phyloP scores from a whole-genome alignment of 2,329 filamentous ascomycete species.

The Aureobasidium vineae region DNA sequence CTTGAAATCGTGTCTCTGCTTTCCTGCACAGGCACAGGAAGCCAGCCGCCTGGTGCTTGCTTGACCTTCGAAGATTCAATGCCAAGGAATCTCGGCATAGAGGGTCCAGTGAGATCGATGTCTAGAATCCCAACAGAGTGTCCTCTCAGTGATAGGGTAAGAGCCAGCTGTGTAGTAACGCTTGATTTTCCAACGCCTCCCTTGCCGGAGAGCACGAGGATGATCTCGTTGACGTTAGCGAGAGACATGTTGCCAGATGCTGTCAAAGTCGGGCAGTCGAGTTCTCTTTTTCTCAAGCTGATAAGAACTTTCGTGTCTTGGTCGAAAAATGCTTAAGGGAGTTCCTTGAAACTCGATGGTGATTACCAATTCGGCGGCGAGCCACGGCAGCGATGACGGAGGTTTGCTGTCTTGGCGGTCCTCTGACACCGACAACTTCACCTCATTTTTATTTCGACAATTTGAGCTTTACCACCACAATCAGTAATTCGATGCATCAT shows the following conservation, averaged over 20 bases:
- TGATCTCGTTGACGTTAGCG: constrained; percentile 70
- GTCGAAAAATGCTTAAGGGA: not conserved
- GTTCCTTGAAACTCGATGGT: not conserved
- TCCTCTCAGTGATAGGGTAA: constrained; percentile 81
- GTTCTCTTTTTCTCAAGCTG: not conserved
- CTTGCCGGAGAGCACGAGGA: constrained; percentile 90
- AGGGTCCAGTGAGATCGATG: constrained; percentile 92
- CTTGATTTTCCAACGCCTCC: constrained; percentile 98
- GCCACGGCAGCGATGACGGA: constrained; percentile 17
- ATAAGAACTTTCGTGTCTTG: not conserved
- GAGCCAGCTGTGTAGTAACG: constrained; percentile 91
- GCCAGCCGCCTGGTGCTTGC: constrained; percentile 87
- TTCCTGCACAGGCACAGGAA: constrained; percentile 81
- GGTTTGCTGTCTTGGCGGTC: not conserved
- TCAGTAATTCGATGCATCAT: not conserved
- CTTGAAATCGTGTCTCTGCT: constrained; percentile 38
- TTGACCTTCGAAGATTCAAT: constrained; percentile 87
- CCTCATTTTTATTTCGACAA: not conserved
- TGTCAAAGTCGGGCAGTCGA: not conserved
- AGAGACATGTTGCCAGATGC: constrained; percentile 57
- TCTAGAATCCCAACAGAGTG: constrained; percentile 93
- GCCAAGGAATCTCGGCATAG: constrained; percentile 90
- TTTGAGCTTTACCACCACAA: not conserved
- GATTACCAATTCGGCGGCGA: constrained; percentile 22
- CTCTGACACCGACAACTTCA: not conserved